These are phyloP conservation scores for Rutidosis leptorrhynchoides DNA, from an alignment of 129 eudicot species.

Conservation along the genomic window DNA sequence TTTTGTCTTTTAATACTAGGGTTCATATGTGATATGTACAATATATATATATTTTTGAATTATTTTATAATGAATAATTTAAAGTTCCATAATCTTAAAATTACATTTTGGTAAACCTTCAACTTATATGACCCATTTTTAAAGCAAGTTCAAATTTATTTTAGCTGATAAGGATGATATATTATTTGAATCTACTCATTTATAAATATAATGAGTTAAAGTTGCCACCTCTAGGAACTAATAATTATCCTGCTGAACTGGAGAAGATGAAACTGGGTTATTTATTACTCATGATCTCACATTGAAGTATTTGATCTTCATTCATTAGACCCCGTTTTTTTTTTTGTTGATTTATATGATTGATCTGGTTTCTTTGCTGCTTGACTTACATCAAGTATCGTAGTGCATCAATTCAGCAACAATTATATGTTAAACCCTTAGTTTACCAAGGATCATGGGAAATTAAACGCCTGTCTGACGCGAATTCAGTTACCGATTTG, in stretches of 20 bases:
- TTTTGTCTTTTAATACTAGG: background rate
- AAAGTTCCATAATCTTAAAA: background rate
- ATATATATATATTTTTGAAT: background rate
- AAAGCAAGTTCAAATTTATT: background rate
- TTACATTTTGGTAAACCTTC: background rate
- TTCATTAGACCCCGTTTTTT: background rate
- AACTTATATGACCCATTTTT: background rate
- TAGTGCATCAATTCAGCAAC: background rate
- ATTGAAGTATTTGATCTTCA: background rate
- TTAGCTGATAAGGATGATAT: background rate
- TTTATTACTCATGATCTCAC: background rate
- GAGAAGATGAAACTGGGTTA: background rate
- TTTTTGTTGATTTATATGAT: background rate
- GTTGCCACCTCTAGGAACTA: background rate
- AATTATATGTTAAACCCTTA: background rate
- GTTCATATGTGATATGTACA: background rate
- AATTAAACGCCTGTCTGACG: background rate
- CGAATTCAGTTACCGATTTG: background rate
- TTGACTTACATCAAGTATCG: background rate
- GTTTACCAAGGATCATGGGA: background rate
- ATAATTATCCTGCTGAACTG: background rate
- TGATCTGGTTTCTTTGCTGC: conserved; percentile 9
- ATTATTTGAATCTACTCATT: background rate
- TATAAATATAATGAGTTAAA: background rate
- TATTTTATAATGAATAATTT: background rate